These are phyloP conservation scores for Aspergillus neotritici DNA, from an alignment of 2,329 filamentous ascomycete species.

Conservation along the genomic window DNA sequence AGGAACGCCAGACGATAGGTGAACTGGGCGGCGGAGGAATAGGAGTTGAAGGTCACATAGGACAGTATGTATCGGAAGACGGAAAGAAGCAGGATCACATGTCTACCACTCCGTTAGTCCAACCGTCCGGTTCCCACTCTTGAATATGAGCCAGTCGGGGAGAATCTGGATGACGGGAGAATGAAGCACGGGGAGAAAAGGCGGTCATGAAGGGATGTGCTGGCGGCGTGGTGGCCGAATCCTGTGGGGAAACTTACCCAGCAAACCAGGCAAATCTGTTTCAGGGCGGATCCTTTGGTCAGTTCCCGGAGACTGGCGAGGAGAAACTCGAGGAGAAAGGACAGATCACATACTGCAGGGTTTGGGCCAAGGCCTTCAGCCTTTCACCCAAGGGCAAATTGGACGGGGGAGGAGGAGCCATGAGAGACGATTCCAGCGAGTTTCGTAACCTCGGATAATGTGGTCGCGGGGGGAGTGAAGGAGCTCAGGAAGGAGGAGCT, in stretches of 20 bases:
- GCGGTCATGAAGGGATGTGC: no score
- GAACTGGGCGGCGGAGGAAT: conserved; percentile 68
- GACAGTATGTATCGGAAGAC: conserved; percentile 79
- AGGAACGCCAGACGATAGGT: conserved; percentile 88
- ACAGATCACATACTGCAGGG: conserved; percentile 73
- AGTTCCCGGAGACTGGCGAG: conserved; percentile 8
- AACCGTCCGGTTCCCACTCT: no score
- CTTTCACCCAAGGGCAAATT: conserved; percentile 67
- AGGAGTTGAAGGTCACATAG: conserved; percentile 84
- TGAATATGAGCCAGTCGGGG: neutral
- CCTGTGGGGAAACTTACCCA: conserved; percentile 56
- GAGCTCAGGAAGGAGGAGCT: conserved; percentile 1
- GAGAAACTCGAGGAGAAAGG: conserved; percentile 6
- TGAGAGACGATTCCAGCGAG: conserved; percentile 28
- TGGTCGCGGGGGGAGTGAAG: conserved; percentile 2
- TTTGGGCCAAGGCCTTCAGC: conserved; percentile 73
- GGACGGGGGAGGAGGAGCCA: conserved; percentile 70
- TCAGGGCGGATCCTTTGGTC: conserved; percentile 29
- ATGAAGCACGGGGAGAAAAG: conserved; percentile 4
- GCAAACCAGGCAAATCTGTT: conserved; percentile 66
- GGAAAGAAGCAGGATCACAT: conserved; percentile 76
- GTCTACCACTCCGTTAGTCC: conserved; percentile 51
- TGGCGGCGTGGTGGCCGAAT: no score
- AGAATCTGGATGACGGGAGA: conserved; percentile 4
- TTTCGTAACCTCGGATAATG: neutral